A percentile compares a stretch with the other conserved stretches of the same genome.
Conservation (phyloP, 2,329 filamentous ascomycete genomes). For the Pseudogymnoascus verrucosus region DNA sequence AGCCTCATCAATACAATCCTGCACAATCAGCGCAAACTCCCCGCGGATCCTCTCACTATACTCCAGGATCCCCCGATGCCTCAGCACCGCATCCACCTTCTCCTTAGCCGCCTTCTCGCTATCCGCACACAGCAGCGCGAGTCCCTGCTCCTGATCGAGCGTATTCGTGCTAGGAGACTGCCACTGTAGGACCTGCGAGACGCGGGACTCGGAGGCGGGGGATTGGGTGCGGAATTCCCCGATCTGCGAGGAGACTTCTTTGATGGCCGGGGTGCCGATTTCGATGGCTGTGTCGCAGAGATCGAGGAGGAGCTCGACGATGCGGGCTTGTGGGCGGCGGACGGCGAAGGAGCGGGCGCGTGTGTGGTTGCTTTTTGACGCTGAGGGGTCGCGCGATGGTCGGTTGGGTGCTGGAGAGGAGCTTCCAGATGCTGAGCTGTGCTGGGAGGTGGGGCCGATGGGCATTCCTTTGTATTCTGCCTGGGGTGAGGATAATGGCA, state of each 20-base stretch:
- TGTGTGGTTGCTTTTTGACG: constrained; percentile 63
- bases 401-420: constrained; percentile 64
- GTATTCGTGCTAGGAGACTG: constrained; percentile 88
- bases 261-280: constrained; percentile 88
- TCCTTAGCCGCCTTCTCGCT: constrained; percentile 76
- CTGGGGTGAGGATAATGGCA: constrained; percentile 34
- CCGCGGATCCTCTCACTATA: constrained; percentile 93
- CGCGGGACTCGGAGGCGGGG: constrained; percentile 89
- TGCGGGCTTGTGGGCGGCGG: constrained; percentile 78
- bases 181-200: constrained; percentile 93
- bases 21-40: constrained; percentile 85
- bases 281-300: constrained; percentile 93
- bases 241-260: constrained; percentile 62
- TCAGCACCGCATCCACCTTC: constrained; percentile 88
- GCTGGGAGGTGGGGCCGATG: constrained; percentile 65
- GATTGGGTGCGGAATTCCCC: constrained; percentile 88
- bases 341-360: constrained; percentile 85
- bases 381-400: constrained; percentile 60
- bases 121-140: constrained; percentile 80
- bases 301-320: constrained; percentile 90
- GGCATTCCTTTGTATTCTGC: constrained; percentile 83
- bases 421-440: constrained; percentile 62
- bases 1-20: constrained; percentile 91
- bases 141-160: constrained; percentile 84
- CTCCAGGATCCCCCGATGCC: constrained; percentile 86